Evolutionary conservation across 2,329 filamentous ascomycete species (phyloP), one percentile per base, ranked within the genome.

Genomic region (Drechslerella dactyloides): DNA sequence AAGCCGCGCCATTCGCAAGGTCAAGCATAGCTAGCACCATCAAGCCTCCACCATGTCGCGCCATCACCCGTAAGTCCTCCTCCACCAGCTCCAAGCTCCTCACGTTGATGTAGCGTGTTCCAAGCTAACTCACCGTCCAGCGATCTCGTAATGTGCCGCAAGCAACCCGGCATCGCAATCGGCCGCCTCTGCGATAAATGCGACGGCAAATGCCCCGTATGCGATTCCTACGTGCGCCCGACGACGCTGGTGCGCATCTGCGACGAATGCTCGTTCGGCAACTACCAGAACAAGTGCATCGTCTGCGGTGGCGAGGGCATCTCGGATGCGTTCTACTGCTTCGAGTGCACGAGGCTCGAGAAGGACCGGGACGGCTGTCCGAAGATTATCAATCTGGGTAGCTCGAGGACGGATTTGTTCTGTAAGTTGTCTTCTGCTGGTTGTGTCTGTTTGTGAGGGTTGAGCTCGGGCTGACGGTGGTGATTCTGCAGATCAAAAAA

Each of bases 211-310:
- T 99, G 94, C 79, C 94, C 94, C 75, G 93, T 99, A 73, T 99
- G 94, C 87, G 94, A 99, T 81, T 96, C 91, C 73, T 99, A 99
- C 85, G 94, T 99, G 74, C 93, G 94, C 15, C 94, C 94, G 11
- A 99, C 94, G 27, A 97, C 94, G 7, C 89, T 97, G 65, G 94
- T 96, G 73, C 91, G 93, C 78, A 97, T 99, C 83, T 99, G 94
- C 84, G 94, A 99, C 83, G 94, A 99, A 83, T 99, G 94, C 85
- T 93, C 90, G 80, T 99, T 99, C 81, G 94, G 94, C 79, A 99
- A 99, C 85, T 99, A 97, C 84, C 94, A 97, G 83, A 99, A 99
- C 84, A 99, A 99, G 82, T 99, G 94, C 80, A 92, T 99, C 76
- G 94, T 99, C 48, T 99, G 94, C 81, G 94, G 94, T 80, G 94